Evolutionary conservation across 2,329 filamentous ascomycete species (phyloP).

Genomic region (Cercospora canescens): DNA sequence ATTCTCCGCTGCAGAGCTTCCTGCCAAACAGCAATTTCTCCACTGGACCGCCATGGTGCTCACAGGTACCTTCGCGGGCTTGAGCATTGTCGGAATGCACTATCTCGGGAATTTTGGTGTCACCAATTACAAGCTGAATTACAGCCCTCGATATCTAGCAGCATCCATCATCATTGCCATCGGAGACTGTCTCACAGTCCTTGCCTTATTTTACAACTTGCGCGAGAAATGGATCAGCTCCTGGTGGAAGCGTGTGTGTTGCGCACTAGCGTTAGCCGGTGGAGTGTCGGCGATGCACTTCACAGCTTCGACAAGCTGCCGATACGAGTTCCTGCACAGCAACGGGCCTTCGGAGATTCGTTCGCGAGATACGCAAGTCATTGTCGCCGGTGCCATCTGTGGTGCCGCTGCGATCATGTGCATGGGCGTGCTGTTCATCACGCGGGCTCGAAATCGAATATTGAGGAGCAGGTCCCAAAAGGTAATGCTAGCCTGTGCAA

Average conservation of each 20-base stretch:
- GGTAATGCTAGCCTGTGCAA: slow-evolving; percentile 58
- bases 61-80: slow-evolving; percentile 69
- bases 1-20: slow-evolving; percentile 64
- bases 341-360: slow-evolving; percentile 41
- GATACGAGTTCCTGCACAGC: slow-evolving; percentile 59
- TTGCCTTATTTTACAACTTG: slow-evolving; percentile 77
- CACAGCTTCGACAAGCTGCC: slow-evolving; percentile 71
- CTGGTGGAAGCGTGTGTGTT: slow-evolving; percentile 72
- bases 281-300: slow-evolving; percentile 91
- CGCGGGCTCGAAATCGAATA: slow-evolving; percentile 37
- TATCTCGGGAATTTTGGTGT: slow-evolving; percentile 85
- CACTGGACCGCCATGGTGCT: slow-evolving; percentile 43
- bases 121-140: slow-evolving; percentile 69
- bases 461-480: slow-evolving; percentile 52
- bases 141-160: slow-evolving; percentile 60
- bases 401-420: slow-evolving; percentile 40
- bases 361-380: slow-evolving; percentile 65
- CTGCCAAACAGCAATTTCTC: slow-evolving; percentile 33
- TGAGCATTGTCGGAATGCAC: slow-evolving; percentile 81
- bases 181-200: slow-evolving; percentile 66
- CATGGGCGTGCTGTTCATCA: slow-evolving; percentile 39
- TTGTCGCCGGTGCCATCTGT: slow-evolving; percentile 68
- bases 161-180: slow-evolving; percentile 73
- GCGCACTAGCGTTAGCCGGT: slow-evolving; percentile 66
- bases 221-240: slow-evolving; percentile 74